phyloP scores from a whole-genome alignment of 2,329 filamentous ascomycete species.

The Ophiostoma ulmi region DNA sequence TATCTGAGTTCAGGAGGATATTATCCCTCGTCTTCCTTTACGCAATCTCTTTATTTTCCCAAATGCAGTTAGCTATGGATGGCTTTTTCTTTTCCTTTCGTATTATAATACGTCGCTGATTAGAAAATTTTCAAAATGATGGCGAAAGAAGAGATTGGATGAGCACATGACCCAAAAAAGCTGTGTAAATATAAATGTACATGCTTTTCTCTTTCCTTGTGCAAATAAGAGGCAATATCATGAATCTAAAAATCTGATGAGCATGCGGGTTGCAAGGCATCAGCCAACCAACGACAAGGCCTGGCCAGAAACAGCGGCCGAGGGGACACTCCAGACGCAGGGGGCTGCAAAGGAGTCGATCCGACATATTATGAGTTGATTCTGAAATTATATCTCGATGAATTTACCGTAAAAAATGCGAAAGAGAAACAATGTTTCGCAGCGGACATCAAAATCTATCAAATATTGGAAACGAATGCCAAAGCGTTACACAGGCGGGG shows the following conservation, averaged over 20 bases:
- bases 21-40: neutral
- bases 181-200: too few species aligned
- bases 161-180: too few species aligned
- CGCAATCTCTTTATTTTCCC: too few species aligned
- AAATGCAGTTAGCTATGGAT: too few species aligned
- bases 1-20: neutral
- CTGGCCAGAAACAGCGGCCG: neutral
- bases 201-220: too few species aligned
- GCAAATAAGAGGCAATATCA: neutral
- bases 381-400: neutral
- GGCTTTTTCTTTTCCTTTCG: too few species aligned
- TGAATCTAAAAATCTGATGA: neutral
- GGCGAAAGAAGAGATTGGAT: too few species aligned
- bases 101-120: too few species aligned
- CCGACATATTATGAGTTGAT: neutral
- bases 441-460: slow-evolving; percentile 5
- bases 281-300: neutral
- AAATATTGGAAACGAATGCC: slow-evolving; percentile 11
- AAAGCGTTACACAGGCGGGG: neutral
- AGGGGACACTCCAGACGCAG: neutral
- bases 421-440: slow-evolving; percentile 6
- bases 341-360: neutral
- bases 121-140: too few species aligned
- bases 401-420: neutral
- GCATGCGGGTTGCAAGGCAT: neutral